phyloP scores from a whole-genome alignment of 352 stramenopile genomes.

The Phytophthora parvispora region DNA sequence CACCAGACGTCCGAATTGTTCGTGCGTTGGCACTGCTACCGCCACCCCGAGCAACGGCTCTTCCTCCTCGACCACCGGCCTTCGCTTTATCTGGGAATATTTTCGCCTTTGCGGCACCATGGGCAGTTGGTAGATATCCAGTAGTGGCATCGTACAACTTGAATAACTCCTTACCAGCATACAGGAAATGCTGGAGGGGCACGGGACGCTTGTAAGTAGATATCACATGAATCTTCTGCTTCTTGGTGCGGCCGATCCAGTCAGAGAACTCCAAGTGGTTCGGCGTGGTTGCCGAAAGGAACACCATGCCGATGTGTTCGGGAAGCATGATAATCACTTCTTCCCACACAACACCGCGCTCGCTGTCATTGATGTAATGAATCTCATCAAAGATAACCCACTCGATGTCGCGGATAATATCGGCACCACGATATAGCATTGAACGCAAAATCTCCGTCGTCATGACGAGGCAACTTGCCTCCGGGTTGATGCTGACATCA shows the following conservation, averaged over 20 bases:
- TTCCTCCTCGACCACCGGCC: conserved; percentile 41
- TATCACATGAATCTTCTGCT: conserved; percentile 98
- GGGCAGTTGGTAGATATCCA: conserved; percentile 66
- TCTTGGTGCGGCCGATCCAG: conserved; percentile 99
- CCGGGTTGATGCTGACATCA: conserved; percentile 97
- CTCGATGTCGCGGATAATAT: conserved; percentile 98
- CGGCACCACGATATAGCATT: conserved; percentile 96
- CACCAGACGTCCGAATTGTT: conserved; percentile 67
- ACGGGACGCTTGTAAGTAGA: conserved; percentile 98
- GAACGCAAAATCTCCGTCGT: conserved; percentile 98
- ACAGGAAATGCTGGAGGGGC: conserved; percentile 97
- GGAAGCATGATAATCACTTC: conserved; percentile 99
- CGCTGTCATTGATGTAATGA: conserved; percentile 99
- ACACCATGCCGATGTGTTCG: conserved; percentile 98
- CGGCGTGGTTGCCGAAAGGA: conserved; percentile 98
- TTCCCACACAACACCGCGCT: conserved; percentile 98
- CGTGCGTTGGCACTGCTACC: conserved; percentile 53
- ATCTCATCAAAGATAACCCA: conserved; percentile 99
- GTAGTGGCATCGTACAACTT: conserved; percentile 75
- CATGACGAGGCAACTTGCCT: conserved; percentile 98
- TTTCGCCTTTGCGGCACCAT: conserved; percentile 74
- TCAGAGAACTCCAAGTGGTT: conserved; percentile 99
- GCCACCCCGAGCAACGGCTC: conserved; percentile 35
- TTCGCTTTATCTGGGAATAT: conserved; percentile 72
- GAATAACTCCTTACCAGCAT: conserved; percentile 95